These are phyloP conservation scores for Ochetophila trinervis DNA, from an alignment of 306 rosid genomes.

Conservation along the genomic window DNA sequence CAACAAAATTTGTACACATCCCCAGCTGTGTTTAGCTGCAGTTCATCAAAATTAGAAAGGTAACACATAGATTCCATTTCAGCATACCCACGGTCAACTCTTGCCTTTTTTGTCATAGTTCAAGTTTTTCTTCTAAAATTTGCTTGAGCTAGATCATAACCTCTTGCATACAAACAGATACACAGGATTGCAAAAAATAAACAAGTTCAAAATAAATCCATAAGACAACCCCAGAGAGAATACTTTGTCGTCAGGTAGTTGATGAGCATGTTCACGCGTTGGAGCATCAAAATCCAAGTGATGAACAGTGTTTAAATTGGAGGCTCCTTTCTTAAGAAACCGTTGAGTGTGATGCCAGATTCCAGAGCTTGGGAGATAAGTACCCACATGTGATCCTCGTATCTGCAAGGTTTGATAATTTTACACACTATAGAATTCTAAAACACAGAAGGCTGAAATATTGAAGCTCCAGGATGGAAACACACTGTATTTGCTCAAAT, in stretches of 20 bases:
- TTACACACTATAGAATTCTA: slow-evolving; percentile 5
- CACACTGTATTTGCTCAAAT: not conserved
- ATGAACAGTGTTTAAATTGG: slow-evolving; percentile 54
- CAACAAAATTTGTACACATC: not conserved
- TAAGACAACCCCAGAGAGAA: slow-evolving; percentile 17
- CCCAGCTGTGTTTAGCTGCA: not conserved
- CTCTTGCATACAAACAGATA: no score
- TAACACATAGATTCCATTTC: not conserved
- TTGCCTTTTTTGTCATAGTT: not conserved
- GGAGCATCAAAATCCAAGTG: slow-evolving; percentile 99
- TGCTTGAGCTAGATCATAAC: no score
- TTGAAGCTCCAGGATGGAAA: not conserved
- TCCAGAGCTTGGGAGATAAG: slow-evolving; percentile 84
- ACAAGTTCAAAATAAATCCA: slow-evolving; percentile 18
- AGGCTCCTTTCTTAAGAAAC: slow-evolving; percentile 65
- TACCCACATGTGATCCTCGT: slow-evolving; percentile 92
- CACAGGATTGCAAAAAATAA: not conserved
- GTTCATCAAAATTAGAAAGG: not conserved
- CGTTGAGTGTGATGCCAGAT: slow-evolving; percentile 94
- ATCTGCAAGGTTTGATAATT: slow-evolving; percentile 46
- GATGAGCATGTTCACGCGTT: slow-evolving; percentile 93
- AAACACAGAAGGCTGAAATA: slow-evolving; percentile 3
- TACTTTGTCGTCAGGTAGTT: slow-evolving; percentile 83
- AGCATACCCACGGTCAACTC: not conserved
- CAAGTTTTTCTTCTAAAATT: not conserved